Conservation (phyloP, 1,284 basidiomycete genomes). For the Coniferiporia sulphurascens region DNA sequence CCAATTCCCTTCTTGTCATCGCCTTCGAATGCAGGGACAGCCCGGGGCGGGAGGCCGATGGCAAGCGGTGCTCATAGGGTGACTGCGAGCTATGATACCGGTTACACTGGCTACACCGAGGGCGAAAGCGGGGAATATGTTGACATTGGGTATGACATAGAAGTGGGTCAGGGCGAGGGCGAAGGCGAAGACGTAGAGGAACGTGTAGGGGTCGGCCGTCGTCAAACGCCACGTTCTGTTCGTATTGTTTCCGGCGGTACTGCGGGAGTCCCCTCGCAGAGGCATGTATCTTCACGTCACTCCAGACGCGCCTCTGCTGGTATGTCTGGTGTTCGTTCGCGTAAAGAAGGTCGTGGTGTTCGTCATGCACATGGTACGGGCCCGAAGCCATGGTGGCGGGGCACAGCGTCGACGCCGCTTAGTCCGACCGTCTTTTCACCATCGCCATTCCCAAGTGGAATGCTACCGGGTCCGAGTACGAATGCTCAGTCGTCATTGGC, state of each 20-base stretch:
- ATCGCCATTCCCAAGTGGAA: constrained; percentile 8
- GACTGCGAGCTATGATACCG: constrained; percentile 15
- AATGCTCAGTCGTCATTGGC: constrained; percentile 24
- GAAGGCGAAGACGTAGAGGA: constrained; percentile 11
- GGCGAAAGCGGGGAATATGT: constrained; percentile 33
- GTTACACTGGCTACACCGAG: constrained; percentile 14
- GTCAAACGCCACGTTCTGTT: constrained; percentile 70
- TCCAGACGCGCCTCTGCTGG: neutral
- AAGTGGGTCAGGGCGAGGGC: constrained; percentile 1
- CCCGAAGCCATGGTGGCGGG: constrained; percentile 14
- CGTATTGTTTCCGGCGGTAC: constrained; percentile 54
- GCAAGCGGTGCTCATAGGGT: constrained; percentile 11
- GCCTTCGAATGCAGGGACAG: constrained; percentile 3
- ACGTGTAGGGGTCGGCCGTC: constrained; percentile 42
- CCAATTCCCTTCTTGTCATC: constrained; percentile 33
- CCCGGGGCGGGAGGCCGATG: constrained; percentile 1
- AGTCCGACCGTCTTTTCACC: constrained; percentile 15
- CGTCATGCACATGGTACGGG: constrained; percentile 11
- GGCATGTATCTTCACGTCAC: constrained; percentile 5
- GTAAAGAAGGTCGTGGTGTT: constrained; percentile 9
- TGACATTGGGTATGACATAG: constrained; percentile 25
- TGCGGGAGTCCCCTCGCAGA: neutral
- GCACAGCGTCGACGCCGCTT: constrained; percentile 13
- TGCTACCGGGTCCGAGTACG: neutral
- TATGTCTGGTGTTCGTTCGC: constrained; percentile 2